Evolutionary conservation across 164 flowering plant genomes (phyloP).

Genomic region (Chimonanthus salicifolius): DNA sequence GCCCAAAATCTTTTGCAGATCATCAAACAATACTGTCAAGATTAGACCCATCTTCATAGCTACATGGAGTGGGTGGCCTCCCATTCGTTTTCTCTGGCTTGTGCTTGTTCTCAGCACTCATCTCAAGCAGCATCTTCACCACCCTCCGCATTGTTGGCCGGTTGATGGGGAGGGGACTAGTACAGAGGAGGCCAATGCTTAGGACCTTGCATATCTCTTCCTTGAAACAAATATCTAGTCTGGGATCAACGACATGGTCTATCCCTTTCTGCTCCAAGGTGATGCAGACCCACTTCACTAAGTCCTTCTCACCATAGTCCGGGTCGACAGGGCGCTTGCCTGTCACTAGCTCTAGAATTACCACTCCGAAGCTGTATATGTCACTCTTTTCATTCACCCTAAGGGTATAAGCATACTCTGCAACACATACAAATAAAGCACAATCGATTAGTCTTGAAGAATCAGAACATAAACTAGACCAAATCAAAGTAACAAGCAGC

Average conservation of each 20-base stretch:
- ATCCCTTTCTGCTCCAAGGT: constrained; percentile 80
- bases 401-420: constrained; percentile 94
- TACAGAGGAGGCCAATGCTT: constrained; percentile 76
- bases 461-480: neutral
- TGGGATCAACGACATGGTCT: constrained; percentile 70
- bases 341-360: constrained; percentile 74
- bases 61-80: constrained; percentile 66
- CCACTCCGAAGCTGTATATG: constrained; percentile 91
- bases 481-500: no score
- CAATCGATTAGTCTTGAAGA: neutral
- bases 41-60: constrained; percentile 70
- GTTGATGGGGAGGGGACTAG: constrained; percentile 87
- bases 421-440: constrained; percentile 13
- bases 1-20: neutral
- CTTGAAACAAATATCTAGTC: constrained; percentile 64
- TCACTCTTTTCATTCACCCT: constrained; percentile 97
- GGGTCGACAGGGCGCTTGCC: constrained; percentile 74
- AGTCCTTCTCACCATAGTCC: constrained; percentile 80
- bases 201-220: constrained; percentile 77
- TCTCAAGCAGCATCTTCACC: constrained; percentile 73
- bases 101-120: constrained; percentile 28
- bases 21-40: constrained; percentile 62
- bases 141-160: constrained; percentile 91
- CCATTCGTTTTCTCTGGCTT: constrained; percentile 53
- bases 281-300: constrained; percentile 86